Base-by-base conservation (phyloP, 768 basidiomycete genomes). In the Cyclocybe cylindracea region DNA sequence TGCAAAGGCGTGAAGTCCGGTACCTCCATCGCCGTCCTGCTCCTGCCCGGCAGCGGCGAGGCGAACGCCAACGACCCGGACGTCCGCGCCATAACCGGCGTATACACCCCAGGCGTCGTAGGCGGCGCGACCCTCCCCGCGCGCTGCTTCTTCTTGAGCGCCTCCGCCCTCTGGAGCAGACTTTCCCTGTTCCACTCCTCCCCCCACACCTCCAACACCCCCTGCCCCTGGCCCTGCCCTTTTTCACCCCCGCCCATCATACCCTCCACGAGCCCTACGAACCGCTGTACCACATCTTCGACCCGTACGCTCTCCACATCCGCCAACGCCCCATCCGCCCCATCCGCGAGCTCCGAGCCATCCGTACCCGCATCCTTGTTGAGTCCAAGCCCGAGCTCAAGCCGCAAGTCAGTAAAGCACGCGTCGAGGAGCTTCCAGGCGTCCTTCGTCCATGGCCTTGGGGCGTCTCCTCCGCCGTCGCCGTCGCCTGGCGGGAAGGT, bases 401-500 rank as follows among this genome's bases (percentile, higher is more conserved):
- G 66, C 32, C 87, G 74, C 63, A 86, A 83, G 47, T 89, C 86
- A 9, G 87, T 86, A 55, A 92, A 86, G 60, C 88, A 90, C 18
- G 80, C 80, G 66, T 94, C 91, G 44, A 94, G 73, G 43, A 75
- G 62, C 65, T 87, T 91, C 91, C 91, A 94, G 46, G 92, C 87
- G 16, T 80, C 79, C 61, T 86, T 87, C 3, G 77, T 74, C 91
- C 91, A 94, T 37, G 67, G 70, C 13, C 66, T 61, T 44, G 24
- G 24, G 24, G 3, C 24, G 24, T 64, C 59, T 4, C 57, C 59
- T 7, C 38, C 39, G 7, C 39, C 43, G 10, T 36, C 9, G 19
- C 18, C 32, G n/a, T 33, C 9, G 34, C 32, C 18, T 32, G 19
- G 31, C 5, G 35, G 19, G 41, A 42, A 32, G 33, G 46, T n/a